Base-by-base conservation (phyloP, 805 yeast genomes). In the Teunomyces cretensis region DNA sequence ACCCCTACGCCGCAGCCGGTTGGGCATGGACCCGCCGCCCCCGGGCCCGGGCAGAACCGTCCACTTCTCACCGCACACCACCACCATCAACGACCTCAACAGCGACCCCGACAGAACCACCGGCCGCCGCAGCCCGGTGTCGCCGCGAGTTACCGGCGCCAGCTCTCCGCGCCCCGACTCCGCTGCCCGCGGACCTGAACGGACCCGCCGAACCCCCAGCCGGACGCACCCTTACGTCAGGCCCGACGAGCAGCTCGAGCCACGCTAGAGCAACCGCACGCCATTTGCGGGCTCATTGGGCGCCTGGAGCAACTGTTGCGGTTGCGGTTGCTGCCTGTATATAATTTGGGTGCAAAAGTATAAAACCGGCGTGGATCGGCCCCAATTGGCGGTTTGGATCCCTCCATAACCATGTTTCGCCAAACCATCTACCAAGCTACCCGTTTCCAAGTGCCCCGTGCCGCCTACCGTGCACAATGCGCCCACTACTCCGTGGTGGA, bases 401-500 rank as follows among this genome's bases (percentile, higher is more conserved):
- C 8, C 12, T 7, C 19, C 19, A 27, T 32, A 33, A 41, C 28
- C 37, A 47, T 48, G 51, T 27, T 48, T 26, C 51, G 51, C 33
- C 48, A 48, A 36, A 37, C 43, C 12, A 15, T 43, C 9, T 43
- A 30, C 28, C 48, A 45, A 48, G 33, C 43, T 24, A 13, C 37
- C n/a, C 37, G 11, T 15, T 32, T 32, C 31, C 32, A 14, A 17
- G 22, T 17, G 27, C 26, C 12, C 42, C 31, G 37, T 19, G 28
- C 28, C 28, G 28, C 28, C 12, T 3, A 5, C 9, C 28, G 28
- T 26, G 28, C 8, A 11, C 28, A 26, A 9, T 26, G 12, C 28
- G 39, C n/a, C 4, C 19, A 33, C 26, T 33, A 33, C 19, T 33
- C 41, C 27, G 16, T 30, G 28, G 54, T 68, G 11, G 71, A 62